phyloP scores from a whole-genome alignment of 2,329 filamentous ascomycete genomes.

The Venturia asperata region DNA sequence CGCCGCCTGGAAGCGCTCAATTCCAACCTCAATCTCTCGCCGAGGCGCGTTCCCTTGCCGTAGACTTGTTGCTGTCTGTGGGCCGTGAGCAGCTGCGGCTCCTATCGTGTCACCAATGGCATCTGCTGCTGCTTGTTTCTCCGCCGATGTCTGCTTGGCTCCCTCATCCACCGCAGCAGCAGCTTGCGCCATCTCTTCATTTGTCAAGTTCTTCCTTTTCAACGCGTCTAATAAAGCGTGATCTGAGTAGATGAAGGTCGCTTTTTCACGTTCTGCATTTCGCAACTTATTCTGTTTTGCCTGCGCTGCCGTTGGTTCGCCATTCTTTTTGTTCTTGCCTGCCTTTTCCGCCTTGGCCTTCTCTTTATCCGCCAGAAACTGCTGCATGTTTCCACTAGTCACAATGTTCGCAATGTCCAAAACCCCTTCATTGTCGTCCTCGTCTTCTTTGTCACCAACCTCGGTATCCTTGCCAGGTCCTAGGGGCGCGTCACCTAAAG shows the following conservation, averaged over 20 bases:
- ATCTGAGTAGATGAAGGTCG: conserved; percentile 69
- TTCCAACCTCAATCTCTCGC: conserved; percentile 67
- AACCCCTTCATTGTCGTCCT: conserved; percentile 57
- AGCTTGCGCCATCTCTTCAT: conserved; percentile 43
- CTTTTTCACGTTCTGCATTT: conserved; percentile 64
- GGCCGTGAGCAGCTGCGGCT: conserved; percentile 29
- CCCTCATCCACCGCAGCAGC: conserved; percentile 46
- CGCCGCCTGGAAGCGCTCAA: conserved; percentile 62
- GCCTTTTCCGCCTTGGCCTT: conserved; percentile 66
- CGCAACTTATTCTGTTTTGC: conserved; percentile 57
- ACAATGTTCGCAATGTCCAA: conserved; percentile 81
- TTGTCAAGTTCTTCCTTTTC: conserved; percentile 43
- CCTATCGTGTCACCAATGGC: conserved; percentile 27
- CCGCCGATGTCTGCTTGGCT: conserved; percentile 34
- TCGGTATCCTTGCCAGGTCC: conserved; percentile 50
- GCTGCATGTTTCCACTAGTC: conserved; percentile 67
- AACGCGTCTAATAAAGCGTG: conserved; percentile 48
- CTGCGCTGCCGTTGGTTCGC: conserved; percentile 52
- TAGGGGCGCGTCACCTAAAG: conserved; percentile 41
- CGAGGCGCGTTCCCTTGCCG: conserved; percentile 35
- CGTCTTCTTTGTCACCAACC: conserved; percentile 44
- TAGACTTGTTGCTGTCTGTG: conserved; percentile 33
- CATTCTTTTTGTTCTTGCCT: conserved; percentile 45
- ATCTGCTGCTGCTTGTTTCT: conserved; percentile 32
- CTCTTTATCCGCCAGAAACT: conserved; percentile 77